Evolutionary conservation across 75 land plant species (phyloP).

Genomic region (Pseudotsuga menziesii): DNA sequence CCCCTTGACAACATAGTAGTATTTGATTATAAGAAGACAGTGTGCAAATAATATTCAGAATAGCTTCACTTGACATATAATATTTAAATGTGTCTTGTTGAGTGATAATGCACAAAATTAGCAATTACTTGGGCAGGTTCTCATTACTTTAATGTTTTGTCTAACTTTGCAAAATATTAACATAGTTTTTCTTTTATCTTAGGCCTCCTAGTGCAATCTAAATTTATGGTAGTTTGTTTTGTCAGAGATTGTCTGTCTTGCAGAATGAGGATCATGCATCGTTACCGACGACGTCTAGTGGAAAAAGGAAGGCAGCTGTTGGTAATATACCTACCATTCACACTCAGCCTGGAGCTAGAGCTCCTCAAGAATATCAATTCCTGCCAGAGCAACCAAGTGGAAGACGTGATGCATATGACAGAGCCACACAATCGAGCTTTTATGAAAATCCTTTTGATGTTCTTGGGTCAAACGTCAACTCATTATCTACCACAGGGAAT

Average conservation of each 20-base stretch:
- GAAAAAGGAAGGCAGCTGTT: conserved; percentile 35
- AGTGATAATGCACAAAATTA: background rate
- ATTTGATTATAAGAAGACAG: background rate
- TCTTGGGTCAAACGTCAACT: conserved; percentile 18
- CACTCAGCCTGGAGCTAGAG: conserved; percentile 30
- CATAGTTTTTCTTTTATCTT: background rate
- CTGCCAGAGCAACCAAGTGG: conserved; percentile 65
- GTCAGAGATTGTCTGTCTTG: conserved; percentile 20
- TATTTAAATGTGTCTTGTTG: background rate
- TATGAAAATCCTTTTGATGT: conserved; percentile 31
- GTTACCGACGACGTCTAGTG: conserved; percentile 25
- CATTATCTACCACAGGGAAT: conserved; percentile 17
- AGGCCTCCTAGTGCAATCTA: background rate
- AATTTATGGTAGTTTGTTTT: background rate
- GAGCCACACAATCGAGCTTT: conserved; percentile 28
- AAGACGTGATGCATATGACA: conserved; percentile 54
- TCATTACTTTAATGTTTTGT: background rate
- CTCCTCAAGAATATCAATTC: conserved; percentile 65
- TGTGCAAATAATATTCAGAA: background rate
- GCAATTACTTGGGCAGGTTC: background rate
- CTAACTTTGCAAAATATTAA: background rate
- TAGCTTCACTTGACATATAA: background rate
- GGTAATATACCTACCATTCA: conserved; percentile 15
- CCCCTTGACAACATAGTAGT: too few relatives aligned
- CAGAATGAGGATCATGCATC: conserved; percentile 24